phyloP scores from a whole-genome alignment of 2,329 filamentous ascomycete species.

The Sporothrix curviconia region DNA sequence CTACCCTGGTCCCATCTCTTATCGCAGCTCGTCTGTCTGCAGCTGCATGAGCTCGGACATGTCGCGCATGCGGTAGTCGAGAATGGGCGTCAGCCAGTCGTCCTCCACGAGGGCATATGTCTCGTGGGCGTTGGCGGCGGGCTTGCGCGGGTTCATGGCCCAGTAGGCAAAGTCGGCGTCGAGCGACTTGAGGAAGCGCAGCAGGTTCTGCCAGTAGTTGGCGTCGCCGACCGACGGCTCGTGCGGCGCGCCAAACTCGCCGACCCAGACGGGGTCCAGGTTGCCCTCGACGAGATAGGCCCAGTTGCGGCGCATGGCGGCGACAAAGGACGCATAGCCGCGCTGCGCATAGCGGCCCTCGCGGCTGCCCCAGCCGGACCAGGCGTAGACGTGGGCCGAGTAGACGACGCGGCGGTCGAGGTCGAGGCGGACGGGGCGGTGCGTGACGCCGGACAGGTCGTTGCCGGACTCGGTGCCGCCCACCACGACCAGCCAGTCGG shows the following conservation, averaged over 20 bases:
- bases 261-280: conserved; percentile 60
- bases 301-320: conserved; percentile 60
- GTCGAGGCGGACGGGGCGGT: conserved; percentile 52
- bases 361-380: conserved; percentile 62
- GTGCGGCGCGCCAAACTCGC: conserved; percentile 57
- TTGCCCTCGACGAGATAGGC: conserved; percentile 53
- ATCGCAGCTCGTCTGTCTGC: conserved; percentile 4
- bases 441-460: conserved; percentile 50
- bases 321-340: conserved; percentile 54
- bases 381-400: conserved; percentile 61
- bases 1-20: not conserved
- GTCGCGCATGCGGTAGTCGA: conserved; percentile 58
- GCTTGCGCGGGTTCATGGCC: conserved; percentile 62
- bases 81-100: conserved; percentile 56
- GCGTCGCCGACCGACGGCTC: conserved; percentile 48
- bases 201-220: conserved; percentile 60
- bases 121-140: conserved; percentile 49
- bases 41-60: conserved; percentile 42
- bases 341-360: conserved; percentile 55
- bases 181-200: conserved; percentile 49
- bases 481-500: conserved; percentile 60
- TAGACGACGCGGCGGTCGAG: conserved; percentile 54
- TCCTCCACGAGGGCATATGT: conserved; percentile 56
- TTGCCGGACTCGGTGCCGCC: conserved; percentile 63
- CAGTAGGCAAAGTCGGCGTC: conserved; percentile 65